Evolutionary conservation across 371 early-diverging fungal genomes (phyloP).

Genomic region (Rhizopus stolonifer): DNA sequence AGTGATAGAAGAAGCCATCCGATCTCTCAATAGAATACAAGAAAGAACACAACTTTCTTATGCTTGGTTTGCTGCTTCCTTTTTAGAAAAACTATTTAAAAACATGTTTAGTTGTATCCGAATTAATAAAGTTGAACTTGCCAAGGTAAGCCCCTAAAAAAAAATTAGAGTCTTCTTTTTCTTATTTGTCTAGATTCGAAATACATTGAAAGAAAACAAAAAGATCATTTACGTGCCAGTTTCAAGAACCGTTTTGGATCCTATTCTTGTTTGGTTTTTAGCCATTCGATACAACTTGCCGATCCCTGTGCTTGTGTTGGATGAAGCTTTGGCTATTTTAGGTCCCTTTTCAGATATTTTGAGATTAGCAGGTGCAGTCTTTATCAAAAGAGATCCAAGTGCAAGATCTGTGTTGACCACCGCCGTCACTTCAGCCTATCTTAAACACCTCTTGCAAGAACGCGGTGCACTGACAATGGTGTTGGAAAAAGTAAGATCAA

Average conservation of each 20-base stretch:
- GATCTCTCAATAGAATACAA: constrained; percentile 23
- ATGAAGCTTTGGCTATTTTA: constrained; percentile 31
- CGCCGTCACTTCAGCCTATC: constrained; percentile 29
- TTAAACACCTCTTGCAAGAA: constrained; percentile 21
- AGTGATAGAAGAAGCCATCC: constrained; percentile 24
- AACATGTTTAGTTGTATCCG: constrained; percentile 28
- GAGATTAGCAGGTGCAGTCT: constrained; percentile 28
- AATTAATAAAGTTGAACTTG: constrained; percentile 13
- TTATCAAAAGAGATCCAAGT: constrained; percentile 28
- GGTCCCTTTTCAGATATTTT: constrained; percentile 34
- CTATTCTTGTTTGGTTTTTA: constrained; percentile 33
- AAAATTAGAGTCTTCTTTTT: not conserved
- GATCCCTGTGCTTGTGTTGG: constrained; percentile 25
- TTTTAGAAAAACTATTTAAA: constrained; percentile 23
- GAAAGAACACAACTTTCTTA: constrained; percentile 38
- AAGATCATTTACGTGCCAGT: constrained; percentile 35
- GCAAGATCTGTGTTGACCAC: constrained; percentile 22
- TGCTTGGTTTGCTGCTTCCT: constrained; percentile 35
- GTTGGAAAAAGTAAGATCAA: constrained; percentile 27
- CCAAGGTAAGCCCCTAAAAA: constrained; percentile 11
- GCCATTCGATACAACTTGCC: constrained; percentile 32
- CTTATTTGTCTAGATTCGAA: constrained; percentile 12
- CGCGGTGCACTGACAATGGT: constrained; percentile 24
- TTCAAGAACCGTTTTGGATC: constrained; percentile 29
- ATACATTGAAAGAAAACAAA: constrained; percentile 13